Evolutionary conservation across 768 basidiomycete genomes (phyloP), one percentile per base, ranked within the genome.

Genomic region (Panus rudis): DNA sequence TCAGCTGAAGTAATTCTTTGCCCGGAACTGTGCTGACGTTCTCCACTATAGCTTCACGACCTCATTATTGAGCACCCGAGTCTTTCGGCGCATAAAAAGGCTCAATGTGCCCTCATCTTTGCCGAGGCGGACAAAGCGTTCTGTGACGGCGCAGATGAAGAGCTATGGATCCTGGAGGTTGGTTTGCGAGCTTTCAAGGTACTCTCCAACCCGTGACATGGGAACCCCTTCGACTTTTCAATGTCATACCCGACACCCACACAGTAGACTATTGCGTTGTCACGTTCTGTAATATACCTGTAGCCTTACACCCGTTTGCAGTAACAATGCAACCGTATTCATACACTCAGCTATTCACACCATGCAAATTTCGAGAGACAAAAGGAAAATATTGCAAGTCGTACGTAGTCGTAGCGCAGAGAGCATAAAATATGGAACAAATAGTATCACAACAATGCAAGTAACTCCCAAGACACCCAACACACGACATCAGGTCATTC

Each of bases 101-200:
- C 88, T 11, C 63, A 64, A 23, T 85, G 87, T 47, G 88, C 86
- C 3, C 69, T 96, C 16, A 79, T 79, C 3, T 83, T 99, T 50
- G 96, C 91, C 3, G 92, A 96, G 60, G 91, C 90, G 21, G 96
- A 99, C 65, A 98, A 98, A 62, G 90, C 89, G 0, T 67, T 99
- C 19, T 90, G 87, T 52, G 94, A 98, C 50, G 96, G 96, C 1
- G 92, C 89, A 13, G 96, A 99, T 55, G 96, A 99, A 63, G 96
- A 97, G 61, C 67, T 99, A 19, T 96, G 94, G 83, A 78, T 89
- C 24, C 66, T 99, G 12, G 89, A 96, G 56, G 83, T 91, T 25
- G 92, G 80, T n/a, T 62, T 96, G 40, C 72, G 77, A 19, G 69
- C 94, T 13, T 73, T 84, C 57, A 89, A 84, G 57, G 75, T 76